phyloP scores from a whole-genome alignment of 352 stramenopile species.

The Blastocystis sp. region DNA sequence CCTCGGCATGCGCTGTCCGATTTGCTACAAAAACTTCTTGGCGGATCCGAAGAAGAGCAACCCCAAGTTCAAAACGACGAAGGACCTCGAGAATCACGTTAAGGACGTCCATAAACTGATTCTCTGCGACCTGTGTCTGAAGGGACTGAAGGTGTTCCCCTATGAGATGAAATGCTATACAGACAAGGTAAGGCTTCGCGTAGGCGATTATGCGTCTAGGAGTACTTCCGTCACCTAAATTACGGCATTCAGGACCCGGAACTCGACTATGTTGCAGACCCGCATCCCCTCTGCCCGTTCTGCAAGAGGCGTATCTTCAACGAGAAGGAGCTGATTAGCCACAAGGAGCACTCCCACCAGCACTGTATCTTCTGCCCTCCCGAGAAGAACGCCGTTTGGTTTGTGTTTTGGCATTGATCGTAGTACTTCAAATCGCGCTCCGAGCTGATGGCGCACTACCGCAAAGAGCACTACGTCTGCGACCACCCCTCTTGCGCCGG shows the following conservation, averaged over 20 bases:
- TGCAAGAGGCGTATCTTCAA: slow-evolving; percentile 52
- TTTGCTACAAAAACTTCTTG: slow-evolving; percentile 33
- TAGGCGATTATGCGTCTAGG: background rate
- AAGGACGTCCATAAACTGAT: background rate
- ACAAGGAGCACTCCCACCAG: slow-evolving; percentile 30
- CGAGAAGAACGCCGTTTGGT: slow-evolving; percentile 10
- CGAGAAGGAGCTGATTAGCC: slow-evolving; percentile 18
- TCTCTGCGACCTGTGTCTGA: slow-evolving; percentile 44
- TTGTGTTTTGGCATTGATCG: background rate
- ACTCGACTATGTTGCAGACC: slow-evolving; percentile 44
- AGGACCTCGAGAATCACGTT: slow-evolving; percentile 52
- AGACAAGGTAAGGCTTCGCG: background rate
- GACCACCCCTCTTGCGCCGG: slow-evolving; percentile 44
- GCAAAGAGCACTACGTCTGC: slow-evolving; percentile 29
- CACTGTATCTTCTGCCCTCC: slow-evolving; percentile 60
- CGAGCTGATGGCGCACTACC: slow-evolving; percentile 27
- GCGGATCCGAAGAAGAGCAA: background rate
- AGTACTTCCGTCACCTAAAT: slow-evolving; percentile 9
- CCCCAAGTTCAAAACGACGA: slow-evolving; percentile 38
- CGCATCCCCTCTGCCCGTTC: slow-evolving; percentile 37
- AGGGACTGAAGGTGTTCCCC: slow-evolving; percentile 39
- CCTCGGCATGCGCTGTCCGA: slow-evolving; percentile 40
- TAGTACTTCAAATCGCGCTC: slow-evolving; percentile 42
- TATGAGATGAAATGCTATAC: slow-evolving; percentile 57
- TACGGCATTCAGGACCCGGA: slow-evolving; percentile 7